Evolutionary conservation across 1,284 basidiomycete species (phyloP), one percentile per base, ranked within the genome.

Genomic region (Sphagnurus paluster): DNA sequence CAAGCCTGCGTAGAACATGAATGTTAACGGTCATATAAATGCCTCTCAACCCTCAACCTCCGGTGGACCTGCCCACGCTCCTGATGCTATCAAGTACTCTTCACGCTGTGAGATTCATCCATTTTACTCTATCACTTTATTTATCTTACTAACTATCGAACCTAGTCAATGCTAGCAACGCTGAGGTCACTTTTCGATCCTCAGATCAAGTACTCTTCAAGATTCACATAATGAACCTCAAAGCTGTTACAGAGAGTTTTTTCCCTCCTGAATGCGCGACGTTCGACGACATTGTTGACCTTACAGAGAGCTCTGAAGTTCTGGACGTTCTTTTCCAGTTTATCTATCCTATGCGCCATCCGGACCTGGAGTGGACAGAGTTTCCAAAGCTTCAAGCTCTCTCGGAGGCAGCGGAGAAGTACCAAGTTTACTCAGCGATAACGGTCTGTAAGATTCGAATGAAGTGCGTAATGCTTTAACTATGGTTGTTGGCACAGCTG

Each of bases 361-460:
- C 56, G 3, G 24, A 20, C 14, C 30, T 52, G 16, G 32, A 24
- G 11, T 32, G 43, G 16, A 10, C 52, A 2, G 14, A 28, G 4
- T 54, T 54, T 30, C 14, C 29, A 39, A 9, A 56, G 0, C 36
- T 63, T 20, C 44, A 41, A 4, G 39, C 42, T 4, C 42, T 65
- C 10, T 56, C 63, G 3, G 62, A 63, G 39, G 63, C 62, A 0
- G 57, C 54, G 7, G 62, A 63, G 52, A 65, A 65, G 35, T 65
- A 65, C 28, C 17, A 54, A 42, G 47, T 65, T 3, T 65, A 53
- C 38, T 52, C 53, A n/a, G 59, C 60, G 10, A 57, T 61, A 49
- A 50, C 52, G 11, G 47, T 60, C 5, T 62, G 59, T 34, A 48
- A 44, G 19, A 10, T 50, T 3, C 36, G 20, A 19, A 58, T 56